phyloP scores from a whole-genome alignment of 352 stramenopile species.

The Albugo candida region DNA sequence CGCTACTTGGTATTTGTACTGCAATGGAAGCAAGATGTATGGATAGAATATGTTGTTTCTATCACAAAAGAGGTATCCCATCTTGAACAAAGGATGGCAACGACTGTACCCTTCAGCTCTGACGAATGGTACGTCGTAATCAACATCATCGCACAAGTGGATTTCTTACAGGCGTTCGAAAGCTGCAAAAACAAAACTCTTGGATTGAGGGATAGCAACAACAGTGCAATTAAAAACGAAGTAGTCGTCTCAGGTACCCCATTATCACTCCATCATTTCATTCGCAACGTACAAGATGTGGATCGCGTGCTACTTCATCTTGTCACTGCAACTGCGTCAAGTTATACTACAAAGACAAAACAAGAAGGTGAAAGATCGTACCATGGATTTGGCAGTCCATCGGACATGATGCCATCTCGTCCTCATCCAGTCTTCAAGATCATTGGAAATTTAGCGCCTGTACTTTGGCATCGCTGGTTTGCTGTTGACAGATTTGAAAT shows the following conservation, averaged over 20 bases:
- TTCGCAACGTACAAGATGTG: constrained; percentile 72
- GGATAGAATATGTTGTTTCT: constrained; percentile 74
- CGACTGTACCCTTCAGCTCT: constrained; percentile 13
- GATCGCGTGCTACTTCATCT: constrained; percentile 69
- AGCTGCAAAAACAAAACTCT: constrained; percentile 1
- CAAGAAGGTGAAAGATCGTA: neutral
- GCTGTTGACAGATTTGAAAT: constrained; percentile 77
- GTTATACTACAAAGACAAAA: constrained; percentile 15
- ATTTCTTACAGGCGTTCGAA: constrained; percentile 72
- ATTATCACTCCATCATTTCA: constrained; percentile 49
- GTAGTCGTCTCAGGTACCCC: constrained; percentile 12
- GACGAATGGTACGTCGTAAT: constrained; percentile 75
- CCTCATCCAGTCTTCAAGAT: constrained; percentile 78
- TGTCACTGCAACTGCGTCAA: constrained; percentile 47
- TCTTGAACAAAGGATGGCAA: neutral
- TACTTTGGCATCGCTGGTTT: constrained; percentile 83
- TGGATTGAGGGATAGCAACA: neutral
- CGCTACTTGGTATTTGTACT: constrained; percentile 61
- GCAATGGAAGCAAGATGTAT: constrained; percentile 79
- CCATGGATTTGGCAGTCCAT: constrained; percentile 36
- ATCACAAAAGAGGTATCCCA: constrained; percentile 14
- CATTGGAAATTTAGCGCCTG: constrained; percentile 65
- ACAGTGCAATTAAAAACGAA: constrained; percentile 11
- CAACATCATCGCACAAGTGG: constrained; percentile 59
- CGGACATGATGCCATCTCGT: constrained; percentile 20